Evolutionary conservation across 2,329 filamentous ascomycete genomes (phyloP).

Genomic region (Ascomycota sp.): DNA sequence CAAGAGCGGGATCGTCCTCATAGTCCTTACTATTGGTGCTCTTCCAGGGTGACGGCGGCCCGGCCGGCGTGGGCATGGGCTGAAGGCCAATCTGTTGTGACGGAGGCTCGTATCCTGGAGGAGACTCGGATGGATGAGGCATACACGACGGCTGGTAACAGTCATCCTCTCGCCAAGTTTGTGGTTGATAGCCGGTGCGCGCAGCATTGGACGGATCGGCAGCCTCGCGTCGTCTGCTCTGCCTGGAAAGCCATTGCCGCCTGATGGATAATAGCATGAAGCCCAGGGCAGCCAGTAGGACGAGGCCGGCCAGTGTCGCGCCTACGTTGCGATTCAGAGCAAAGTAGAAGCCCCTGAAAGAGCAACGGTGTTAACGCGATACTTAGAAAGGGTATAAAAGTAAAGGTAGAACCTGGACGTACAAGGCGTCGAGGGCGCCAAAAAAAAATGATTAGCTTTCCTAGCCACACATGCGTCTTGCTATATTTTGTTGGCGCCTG

Average conservation of each 20-base stretch:
- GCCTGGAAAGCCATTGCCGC: slow-evolving; percentile 8
- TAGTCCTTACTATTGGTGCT: slow-evolving; percentile 8
- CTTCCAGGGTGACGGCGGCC: slow-evolving; percentile 9
- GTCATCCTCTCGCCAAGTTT: slow-evolving; percentile 9
- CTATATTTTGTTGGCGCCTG: slow-evolving; percentile 26
- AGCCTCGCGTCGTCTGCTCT: slow-evolving; percentile 3
- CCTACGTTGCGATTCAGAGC: slow-evolving; percentile 27
- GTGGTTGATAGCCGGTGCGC: slow-evolving; percentile 8
- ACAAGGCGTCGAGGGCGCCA: slow-evolving; percentile 35
- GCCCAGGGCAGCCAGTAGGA: slow-evolving; percentile 22
- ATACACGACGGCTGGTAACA: too few species aligned
- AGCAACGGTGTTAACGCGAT: neutral
- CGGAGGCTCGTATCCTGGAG: slow-evolving; percentile 13
- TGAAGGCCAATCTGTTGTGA: slow-evolving; percentile 12
- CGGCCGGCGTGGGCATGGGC: slow-evolving; percentile 8
- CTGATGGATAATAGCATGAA: slow-evolving; percentile 17
- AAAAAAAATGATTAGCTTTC: slow-evolving; percentile 29
- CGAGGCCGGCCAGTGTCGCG: slow-evolving; percentile 25
- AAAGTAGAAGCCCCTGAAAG: slow-evolving; percentile 33
- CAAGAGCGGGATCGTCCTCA: slow-evolving; percentile 12
- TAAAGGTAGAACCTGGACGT: slow-evolving; percentile 29
- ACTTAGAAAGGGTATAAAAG: too few species aligned
- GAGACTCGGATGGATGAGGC: slow-evolving; percentile 9
- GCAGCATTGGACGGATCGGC: slow-evolving; percentile 2
- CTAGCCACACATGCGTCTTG: slow-evolving; percentile 35